Base-by-base conservation (phyloP, 257 asterid genomes). In the Solanum chilense region DNA sequence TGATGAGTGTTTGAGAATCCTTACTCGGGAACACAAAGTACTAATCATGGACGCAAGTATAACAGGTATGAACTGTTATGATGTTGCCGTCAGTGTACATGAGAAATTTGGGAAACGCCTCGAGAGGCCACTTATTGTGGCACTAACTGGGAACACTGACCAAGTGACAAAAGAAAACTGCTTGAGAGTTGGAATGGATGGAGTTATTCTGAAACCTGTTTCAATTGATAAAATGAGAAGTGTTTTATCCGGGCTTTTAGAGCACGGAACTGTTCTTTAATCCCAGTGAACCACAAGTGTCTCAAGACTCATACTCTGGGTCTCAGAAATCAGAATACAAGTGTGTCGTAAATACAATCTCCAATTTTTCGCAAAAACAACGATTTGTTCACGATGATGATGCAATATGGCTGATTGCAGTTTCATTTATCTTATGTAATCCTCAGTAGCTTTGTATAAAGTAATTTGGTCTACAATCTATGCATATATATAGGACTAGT, bases 211-310 rank as follows among this genome's bases (percentile, higher is more conserved):
- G 69, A 97, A 97, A 92, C 99, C 99, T 29, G 89, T 94, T 42
- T 96, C 99, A 2, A 92, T 97, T 18, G 98, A 96, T 87, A 95
- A 93, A 92, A 96, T 97, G 98, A 94, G 96, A 88, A 95, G 92
- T 82, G 94, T 92, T 33, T 90, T 97, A 13, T 93, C 97, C 5
- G 98, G 93, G 84, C 96, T 97, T 87, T 45, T 97, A 81, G 98
- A 96, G 84, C 97, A 90, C 77, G 95, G 98, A 11, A 90, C 89
- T 86, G 78, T 95, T 16, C 90, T 90, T 58, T 97, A 93, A 69
- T 85, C 94, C 82, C 86, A 92, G 47, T 93, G 87, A 91, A 39
- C 23, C 58, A 5, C 2, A 68, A 44, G 64, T 64, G 64, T 77
- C 39, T 13, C 84, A 14, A 78, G 84, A 5, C 41, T 80, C 27